Percentiles rank a stretch among this genome's conserved stretches.
Conservation (phyloP, 805 yeast genomes). For the Metschnikowia koreensis region DNA sequence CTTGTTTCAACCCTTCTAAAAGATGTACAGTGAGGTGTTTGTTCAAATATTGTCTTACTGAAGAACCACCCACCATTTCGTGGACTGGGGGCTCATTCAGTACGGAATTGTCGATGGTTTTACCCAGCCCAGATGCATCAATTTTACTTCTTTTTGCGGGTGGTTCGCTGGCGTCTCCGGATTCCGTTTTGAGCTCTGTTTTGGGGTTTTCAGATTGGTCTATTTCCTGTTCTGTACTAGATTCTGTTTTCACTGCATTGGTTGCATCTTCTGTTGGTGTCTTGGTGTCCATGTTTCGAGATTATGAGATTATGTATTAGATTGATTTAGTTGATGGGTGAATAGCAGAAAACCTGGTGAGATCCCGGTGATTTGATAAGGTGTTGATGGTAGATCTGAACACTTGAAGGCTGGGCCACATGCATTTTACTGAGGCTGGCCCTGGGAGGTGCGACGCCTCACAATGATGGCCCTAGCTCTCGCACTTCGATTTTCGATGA, state of each 20-base stretch:
- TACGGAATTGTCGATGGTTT: background rate
- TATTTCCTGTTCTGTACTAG: background rate
- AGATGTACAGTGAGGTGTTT: constrained; percentile 60
- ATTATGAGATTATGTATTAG: too few species aligned
- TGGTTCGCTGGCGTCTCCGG: constrained; percentile 7
- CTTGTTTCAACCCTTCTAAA: constrained; percentile 58
- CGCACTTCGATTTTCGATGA: too few species aligned
- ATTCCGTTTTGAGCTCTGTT: background rate
- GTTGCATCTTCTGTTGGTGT: constrained; percentile 4
- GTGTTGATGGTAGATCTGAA: too few species aligned
- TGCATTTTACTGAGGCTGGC: too few species aligned
- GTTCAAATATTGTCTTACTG: constrained; percentile 67
- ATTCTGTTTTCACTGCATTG: constrained; percentile 7
- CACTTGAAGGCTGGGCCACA: too few species aligned
- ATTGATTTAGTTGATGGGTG: too few species aligned
- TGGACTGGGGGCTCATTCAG: constrained; percentile 34
- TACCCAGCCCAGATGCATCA: background rate
- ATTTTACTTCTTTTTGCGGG: constrained; percentile 4
- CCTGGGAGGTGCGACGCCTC: too few species aligned
- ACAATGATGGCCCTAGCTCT: too few species aligned
- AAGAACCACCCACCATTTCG: constrained; percentile 67
- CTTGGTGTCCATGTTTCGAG: constrained; percentile 2
- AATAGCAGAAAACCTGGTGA: too few species aligned
- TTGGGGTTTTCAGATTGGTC: background rate
- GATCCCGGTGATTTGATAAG: too few species aligned